These are phyloP conservation scores for Saraca asoca DNA, from an alignment of 331 rosid genomes.

Conservation along the genomic window DNA sequence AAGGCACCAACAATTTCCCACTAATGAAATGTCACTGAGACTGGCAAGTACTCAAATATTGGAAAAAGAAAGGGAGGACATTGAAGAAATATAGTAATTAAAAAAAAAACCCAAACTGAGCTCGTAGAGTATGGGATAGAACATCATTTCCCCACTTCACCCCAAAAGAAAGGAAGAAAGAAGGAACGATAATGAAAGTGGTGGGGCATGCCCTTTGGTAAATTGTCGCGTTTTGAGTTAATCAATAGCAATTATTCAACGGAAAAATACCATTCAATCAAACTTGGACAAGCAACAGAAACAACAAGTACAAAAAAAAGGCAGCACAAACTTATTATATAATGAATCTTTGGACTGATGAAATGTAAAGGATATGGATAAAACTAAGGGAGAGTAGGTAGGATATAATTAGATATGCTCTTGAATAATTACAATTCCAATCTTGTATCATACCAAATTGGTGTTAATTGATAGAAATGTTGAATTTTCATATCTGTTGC, in stretches of 20 bases:
- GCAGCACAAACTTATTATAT: constrained; percentile 12
- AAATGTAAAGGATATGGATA: constrained; percentile 11
- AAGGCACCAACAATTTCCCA: too few species aligned
- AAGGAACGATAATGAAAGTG: not conserved
- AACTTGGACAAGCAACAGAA: constrained; percentile 32
- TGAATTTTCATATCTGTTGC: too few species aligned
- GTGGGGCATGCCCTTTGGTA: constrained; percentile 41
- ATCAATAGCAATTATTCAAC: constrained; percentile 24
- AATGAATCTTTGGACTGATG: constrained; percentile 37
- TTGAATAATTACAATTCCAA: constrained; percentile 6
- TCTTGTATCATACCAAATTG: constrained; percentile 8
- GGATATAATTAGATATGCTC: constrained; percentile 2
- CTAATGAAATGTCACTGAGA: not conserved
- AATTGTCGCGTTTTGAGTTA: constrained; percentile 19
- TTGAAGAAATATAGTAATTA: too few species aligned
- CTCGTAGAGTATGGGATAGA: not conserved
- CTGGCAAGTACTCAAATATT: too few species aligned
- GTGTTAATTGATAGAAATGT: not conserved
- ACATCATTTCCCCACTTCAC: constrained; percentile 8
- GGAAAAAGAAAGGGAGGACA: too few species aligned
- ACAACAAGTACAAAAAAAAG: constrained; percentile 25
- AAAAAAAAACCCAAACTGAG: not conserved
- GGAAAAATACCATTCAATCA: constrained; percentile 36
- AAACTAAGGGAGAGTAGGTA: constrained; percentile 21
- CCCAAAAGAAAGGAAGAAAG: not conserved